Evolutionary conservation across 2,329 filamentous ascomycete genomes (phyloP), one percentile per base, ranked within the genome.

Genomic region (Phialophora verrucosa): DNA sequence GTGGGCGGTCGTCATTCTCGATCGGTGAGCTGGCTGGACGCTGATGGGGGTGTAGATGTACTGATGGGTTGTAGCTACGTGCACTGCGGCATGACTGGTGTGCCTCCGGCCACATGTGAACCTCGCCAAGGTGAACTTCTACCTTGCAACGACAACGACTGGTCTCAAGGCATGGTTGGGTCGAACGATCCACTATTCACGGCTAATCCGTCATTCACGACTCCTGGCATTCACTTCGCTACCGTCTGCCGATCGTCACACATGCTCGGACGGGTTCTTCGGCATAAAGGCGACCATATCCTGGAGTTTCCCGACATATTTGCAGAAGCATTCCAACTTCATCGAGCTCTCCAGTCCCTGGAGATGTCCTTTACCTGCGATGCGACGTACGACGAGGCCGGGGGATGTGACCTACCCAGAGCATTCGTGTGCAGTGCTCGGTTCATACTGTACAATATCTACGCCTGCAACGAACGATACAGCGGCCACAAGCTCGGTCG

Each of bases 1-100:
- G 75, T 79, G 77, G 77, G 70, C 73, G 1, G 68, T 75, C 0
- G 70, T 77, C 12, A 74, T 76, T 17, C 71, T 78, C 0, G 76
- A 79, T 35, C 69, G 76, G 75, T 76, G 69, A n/a, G 65, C 68
- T 8, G 25, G 11, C n/a, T 5, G 20, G 14, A 47, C 10, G 23
- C 17, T 17, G 12, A 8, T 14, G 7, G 23, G 8, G 0, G 31
- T 32, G 51, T 31, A 5, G 25, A 4, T n/a, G 27, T 29, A 32
- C 44, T 47, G 14, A 47, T 17, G 10, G 17, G 11, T 12, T 35
- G 29, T 17, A 68, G 76, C 70, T 35, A 71, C 72, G 29, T 69
- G 68, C 1, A 72, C 47, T 62, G 74, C 62, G 68, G 72, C 38
- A 56, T 73, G n/a, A 50, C 51, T 20, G 65, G 71, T 59, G 62